Base-by-base conservation (phyloP, 331 rosid species). In the Pyrus hybrid region DNA sequence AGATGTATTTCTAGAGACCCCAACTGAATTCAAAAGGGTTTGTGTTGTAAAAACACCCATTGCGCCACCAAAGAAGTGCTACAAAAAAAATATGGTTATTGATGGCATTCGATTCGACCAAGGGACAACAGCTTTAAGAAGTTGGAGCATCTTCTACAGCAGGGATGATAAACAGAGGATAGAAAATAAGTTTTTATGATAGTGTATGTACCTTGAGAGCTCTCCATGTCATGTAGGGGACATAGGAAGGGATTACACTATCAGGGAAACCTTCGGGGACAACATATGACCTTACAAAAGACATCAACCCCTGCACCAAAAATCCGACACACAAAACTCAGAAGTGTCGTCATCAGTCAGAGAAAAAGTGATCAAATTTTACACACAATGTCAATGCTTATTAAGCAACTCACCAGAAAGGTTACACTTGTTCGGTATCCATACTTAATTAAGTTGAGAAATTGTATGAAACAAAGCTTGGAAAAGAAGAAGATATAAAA, bases 21-120 rank as follows among this genome's bases (percentile, higher is more conserved):
- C 99, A 78, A 95, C 97, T 0, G 99, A 92, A 85, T 67, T 86
- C 85, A 95, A 81, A 66, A 95, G 98, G 5, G 99, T 86, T 79
- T 92, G 96, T 23, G 99, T 95, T 3, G 99, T 95, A 86, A 95
- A 95, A 73, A 95, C 99, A 7, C 99, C 97, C 96, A 95, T 95
- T 49, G 99, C 99, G 71, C 99, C 99, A 45, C 99, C 99, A 66
- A 95, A 95, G 77, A 95, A 92, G 84, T 92, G 98, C 93, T 93
- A 77, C 54, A 72, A 71, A 8, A 26, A 6, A 26, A 78, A 60
- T n/a, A 69, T 26, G 12, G 22, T 9, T 76, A 47, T 33, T n/a
- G 8, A 35, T 30, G 72, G 71, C 67, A 77, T 63, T 77, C n/a
- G 49, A 13, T 29, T 47, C 16, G 0, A 67, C 67, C 47, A 45